Percentiles rank a stretch among this genome's conserved stretches.
Evolutionary conservation across 148 eudicot genomes (phyloP).

Genomic region (Silene latifolia): DNA sequence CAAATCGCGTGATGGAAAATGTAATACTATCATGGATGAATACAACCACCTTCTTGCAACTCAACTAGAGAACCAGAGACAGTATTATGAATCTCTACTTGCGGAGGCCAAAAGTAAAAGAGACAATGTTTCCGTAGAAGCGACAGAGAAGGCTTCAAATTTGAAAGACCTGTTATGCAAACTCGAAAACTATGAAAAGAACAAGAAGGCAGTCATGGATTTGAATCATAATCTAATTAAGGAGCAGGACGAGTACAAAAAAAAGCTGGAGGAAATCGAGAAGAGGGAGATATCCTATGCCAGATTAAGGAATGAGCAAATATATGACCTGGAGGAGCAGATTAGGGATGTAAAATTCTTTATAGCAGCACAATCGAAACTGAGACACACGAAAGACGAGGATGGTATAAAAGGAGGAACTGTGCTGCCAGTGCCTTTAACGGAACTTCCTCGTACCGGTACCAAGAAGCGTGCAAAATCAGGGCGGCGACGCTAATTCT

Average conservation of each 20-base stretch:
- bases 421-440: slow-evolving; percentile 62
- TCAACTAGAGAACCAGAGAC: slow-evolving; percentile 82
- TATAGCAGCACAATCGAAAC: slow-evolving; percentile 67
- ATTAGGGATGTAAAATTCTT: slow-evolving; percentile 75
- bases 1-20: slow-evolving; percentile 67
- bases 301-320: slow-evolving; percentile 49
- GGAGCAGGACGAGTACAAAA: slow-evolving; percentile 61
- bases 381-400: slow-evolving; percentile 51
- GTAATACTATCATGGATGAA: slow-evolving; percentile 72
- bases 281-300: slow-evolving; percentile 52
- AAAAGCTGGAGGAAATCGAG: slow-evolving; percentile 47
- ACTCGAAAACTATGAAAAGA: slow-evolving; percentile 45
- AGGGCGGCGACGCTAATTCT: slow-evolving; percentile 37
- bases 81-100: slow-evolving; percentile 81
- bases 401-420: slow-evolving; percentile 78
- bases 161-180: slow-evolving; percentile 52
- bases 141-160: slow-evolving; percentile 53
- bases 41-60: slow-evolving; percentile 88
- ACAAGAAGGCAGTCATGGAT: slow-evolving; percentile 44
- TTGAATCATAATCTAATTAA: slow-evolving; percentile 56
- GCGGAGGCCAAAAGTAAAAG: slow-evolving; percentile 61
- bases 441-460: slow-evolving; percentile 37
- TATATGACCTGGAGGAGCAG: slow-evolving; percentile 77
- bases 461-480: slow-evolving; percentile 52
- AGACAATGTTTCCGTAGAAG: slow-evolving; percentile 44